These are phyloP conservation scores for Cutaneotrichosporon dermatis DNA, from an alignment of 1,284 basidiomycete genomes.

Conservation along the genomic window DNA sequence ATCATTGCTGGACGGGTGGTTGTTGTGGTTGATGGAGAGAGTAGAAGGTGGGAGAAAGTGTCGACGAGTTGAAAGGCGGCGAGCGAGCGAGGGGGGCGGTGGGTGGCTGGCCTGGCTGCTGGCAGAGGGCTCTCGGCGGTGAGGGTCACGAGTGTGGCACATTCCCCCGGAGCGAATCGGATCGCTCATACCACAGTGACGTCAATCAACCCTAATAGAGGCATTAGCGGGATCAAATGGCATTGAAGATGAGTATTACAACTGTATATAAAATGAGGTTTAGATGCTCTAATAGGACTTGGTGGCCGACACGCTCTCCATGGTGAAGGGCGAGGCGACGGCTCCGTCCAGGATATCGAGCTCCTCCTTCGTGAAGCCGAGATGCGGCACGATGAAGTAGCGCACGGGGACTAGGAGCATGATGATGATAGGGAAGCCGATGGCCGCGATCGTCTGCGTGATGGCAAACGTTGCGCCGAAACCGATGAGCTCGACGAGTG, in stretches of 20 bases:
- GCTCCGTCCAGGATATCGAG: conserved; percentile 80
- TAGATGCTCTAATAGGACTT: neutral
- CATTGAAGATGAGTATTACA: too few relatives aligned
- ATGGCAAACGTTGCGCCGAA: conserved; percentile 89
- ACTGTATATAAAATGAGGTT: neutral
- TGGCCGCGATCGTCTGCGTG: conserved; percentile 84
- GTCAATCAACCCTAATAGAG: neutral
- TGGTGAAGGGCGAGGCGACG: conserved; percentile 57
- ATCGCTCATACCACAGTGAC: neutral
- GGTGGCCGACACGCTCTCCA: neutral
- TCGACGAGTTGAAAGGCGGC: neutral
- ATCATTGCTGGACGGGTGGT: conserved; percentile 9
- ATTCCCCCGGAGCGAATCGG: too few relatives aligned
- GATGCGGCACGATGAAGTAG: conserved; percentile 64
- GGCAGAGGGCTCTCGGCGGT: too few relatives aligned
- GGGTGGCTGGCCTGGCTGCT: too few relatives aligned
- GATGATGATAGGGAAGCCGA: conserved; percentile 89
- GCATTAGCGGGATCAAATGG: neutral
- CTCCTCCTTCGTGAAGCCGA: conserved; percentile 76
- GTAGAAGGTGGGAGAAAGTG: neutral
- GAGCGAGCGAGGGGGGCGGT: neutral
- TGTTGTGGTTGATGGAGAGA: neutral
- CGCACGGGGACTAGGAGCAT: conserved; percentile 80
- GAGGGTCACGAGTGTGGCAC: neutral
- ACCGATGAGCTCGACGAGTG: conserved; percentile 72